Evolutionary conservation across 106 monocot species (phyloP).

Genomic region (Platanthera guangdongensis): DNA sequence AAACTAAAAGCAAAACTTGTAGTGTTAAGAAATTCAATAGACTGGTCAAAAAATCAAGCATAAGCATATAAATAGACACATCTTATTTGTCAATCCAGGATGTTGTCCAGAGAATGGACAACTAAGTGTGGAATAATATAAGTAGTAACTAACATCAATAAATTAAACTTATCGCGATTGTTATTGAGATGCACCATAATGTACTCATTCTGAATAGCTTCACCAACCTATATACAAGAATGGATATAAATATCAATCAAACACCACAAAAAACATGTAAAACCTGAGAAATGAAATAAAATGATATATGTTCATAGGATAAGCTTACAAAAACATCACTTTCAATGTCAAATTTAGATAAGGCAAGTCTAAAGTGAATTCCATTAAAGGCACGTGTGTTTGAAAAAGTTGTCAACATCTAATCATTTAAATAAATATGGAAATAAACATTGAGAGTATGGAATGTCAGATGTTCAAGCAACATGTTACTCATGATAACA

Average conservation of each 20-base stretch:
- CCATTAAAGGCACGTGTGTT: no score
- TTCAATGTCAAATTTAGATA: slow-evolving; percentile 59
- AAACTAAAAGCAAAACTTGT: slow-evolving; percentile 39
- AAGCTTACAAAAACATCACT: slow-evolving; percentile 57
- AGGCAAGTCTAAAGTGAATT: slow-evolving; percentile 54
- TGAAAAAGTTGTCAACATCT: no score
- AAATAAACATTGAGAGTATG: no score
- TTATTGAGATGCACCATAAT: slow-evolving; percentile 76
- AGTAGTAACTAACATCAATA: slow-evolving; percentile 61
- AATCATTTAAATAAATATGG: no score
- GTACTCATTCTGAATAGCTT: slow-evolving; percentile 77
- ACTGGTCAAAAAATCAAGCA: not conserved
- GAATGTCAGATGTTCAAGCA: no score
- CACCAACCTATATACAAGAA: slow-evolving; percentile 60
- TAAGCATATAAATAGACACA: not conserved
- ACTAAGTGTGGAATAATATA: not conserved
- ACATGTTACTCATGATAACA: no score
- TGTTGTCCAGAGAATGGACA: not conserved
- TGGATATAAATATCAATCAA: not conserved
- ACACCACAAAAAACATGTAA: not conserved
- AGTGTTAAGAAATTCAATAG: not conserved
- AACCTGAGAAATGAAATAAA: not conserved
- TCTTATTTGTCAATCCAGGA: not conserved
- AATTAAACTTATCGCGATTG: slow-evolving; percentile 89
- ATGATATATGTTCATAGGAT: not conserved